Evolutionary conservation across 2,329 filamentous ascomycete species (phyloP), one percentile per base, ranked within the genome.

Genomic region (Blumeria graminis): DNA sequence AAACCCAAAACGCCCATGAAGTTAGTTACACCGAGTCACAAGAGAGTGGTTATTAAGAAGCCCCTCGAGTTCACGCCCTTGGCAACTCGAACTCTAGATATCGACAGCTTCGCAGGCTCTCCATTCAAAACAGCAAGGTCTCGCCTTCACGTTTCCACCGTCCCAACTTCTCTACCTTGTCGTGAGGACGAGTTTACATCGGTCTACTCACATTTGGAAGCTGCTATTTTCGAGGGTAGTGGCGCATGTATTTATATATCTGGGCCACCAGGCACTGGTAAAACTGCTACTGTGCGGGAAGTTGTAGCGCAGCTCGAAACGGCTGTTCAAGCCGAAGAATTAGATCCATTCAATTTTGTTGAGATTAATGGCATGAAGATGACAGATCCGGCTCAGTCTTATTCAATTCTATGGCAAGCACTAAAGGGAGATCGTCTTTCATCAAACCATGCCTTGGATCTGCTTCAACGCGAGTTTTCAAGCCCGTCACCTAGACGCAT

Each of bases 291-390:
- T 0, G 92, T 98, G 9, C 84, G 92, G 52, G 92, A 98, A 69
- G 92, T 96, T 0, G 84, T 98, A 14, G 80, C 84, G 5, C 84
- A 88, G 59, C 76, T 98, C 8, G 90, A 96, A 62, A 80, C 83
- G n/a, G 81, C 87, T 0, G 92, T 96, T 0, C 76, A 80, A 52
- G 81, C 83, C 7, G 92, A 98, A 65, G 90, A 96, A 68, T 76
- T 98, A 45, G 92, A 98, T 64, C 90, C 96, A 67, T 98, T 98
- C 68, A 94, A 95, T 58, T 98, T 98, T 63, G 89, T 98, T 60
- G 92, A 98, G 69, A 96, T 98, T 71, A 98, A 98, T 69, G 93
- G 92, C 62, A 96, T 98, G 92, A 98, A 98, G 71, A 89, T 98
- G 63, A 94, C 92, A 0, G 92, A 98, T 67, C 90, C 92, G 0